Base-by-base conservation (phyloP, 73 alveolate genomes). In the Tetrahymena borealis region DNA sequence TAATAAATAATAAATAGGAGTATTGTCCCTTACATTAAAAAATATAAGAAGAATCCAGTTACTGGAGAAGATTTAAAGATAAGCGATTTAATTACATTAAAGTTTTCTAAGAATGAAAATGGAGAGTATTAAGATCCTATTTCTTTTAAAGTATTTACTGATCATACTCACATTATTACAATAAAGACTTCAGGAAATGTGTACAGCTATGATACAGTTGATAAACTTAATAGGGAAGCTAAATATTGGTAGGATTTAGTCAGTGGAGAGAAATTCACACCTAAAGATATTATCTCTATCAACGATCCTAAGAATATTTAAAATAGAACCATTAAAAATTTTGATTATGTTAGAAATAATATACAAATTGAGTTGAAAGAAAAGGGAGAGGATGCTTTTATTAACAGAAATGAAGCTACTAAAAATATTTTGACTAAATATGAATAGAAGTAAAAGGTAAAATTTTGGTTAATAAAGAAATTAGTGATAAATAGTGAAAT, bases 61-160 rank as follows among this genome's bases (percentile, higher is more conserved):
- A 95, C 99, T 11, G 99, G 99, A 6, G 95, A 94, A 9, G 98
- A 98, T 33, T 78, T 98, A 79, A 95, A 96, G 91, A 41, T 94
- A 37, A 90, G 94, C 42, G 99, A 98, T 43, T 91, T 98, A 40
- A 94, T 97, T 35, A 91, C 95, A 79, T 95, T 99, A 90, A 95
- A 96, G 90, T 98, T 98, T 94, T 97, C 96, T 94, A 96, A 95
- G 92, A 99, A 98, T 92, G 98, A 98, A 39, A 95, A 98, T 92
- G 99, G 99, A 7, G 97, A 99, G 93, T 97, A 95, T 94, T 99
- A 98, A 78, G 99, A 99, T 96, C 99, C 99, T 1, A 96, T 99
- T 85, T 97, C 99, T 36, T 97, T 91, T 94, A 98, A 98, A 93
- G 98, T 94, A 12, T 91, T 95, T 40, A 97, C 98, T 15, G 99